A percentile compares a stretch with the other conserved stretches of the same genome.
Evolutionary conservation across 2,329 filamentous ascomycete genomes (phyloP).

Genomic region (Rhynchosporium secalis): DNA sequence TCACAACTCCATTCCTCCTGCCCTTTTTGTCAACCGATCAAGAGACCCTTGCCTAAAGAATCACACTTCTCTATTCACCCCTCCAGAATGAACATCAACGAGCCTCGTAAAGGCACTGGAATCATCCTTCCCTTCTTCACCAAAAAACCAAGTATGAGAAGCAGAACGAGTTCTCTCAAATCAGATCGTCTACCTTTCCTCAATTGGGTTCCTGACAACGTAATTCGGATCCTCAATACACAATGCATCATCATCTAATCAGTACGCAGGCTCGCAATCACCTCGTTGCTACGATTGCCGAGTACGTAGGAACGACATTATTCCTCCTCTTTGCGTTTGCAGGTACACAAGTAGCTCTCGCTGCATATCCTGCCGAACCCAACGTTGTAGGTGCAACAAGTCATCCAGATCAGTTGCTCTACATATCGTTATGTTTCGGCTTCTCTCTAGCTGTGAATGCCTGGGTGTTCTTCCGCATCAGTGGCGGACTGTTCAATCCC

Average conservation of each 20-base stretch:
- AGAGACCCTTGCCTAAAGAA: neutral
- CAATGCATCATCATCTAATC: neutral
- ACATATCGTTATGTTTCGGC: conserved; percentile 34
- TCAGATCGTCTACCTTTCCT: conserved; percentile 29
- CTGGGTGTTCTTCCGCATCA: conserved; percentile 53
- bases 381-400: conserved; percentile 45
- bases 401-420: conserved; percentile 43
- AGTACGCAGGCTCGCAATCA: conserved; percentile 27
- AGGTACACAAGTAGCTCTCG: conserved; percentile 30
- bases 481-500: conserved; percentile 51
- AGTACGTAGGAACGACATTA: conserved; percentile 33
- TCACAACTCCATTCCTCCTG: too few species aligned
- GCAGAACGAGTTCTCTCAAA: conserved; percentile 25
- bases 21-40: too few species aligned
- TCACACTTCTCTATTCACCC: neutral
- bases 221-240: conserved; percentile 11
- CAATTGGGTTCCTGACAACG: conserved; percentile 25
- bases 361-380: conserved; percentile 33
- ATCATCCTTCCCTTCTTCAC: conserved; percentile 32
- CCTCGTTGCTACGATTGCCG: conserved; percentile 31
- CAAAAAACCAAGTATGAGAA: conserved; percentile 11
- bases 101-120: conserved; percentile 24
- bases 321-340: conserved; percentile 37
- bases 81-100: conserved; percentile 33
- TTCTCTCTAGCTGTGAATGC: conserved; percentile 50